A percentile compares a stretch with the other conserved stretches of the same genome.
phyloP scores from a whole-genome alignment of 2,329 filamentous ascomycete genomes.

The Aspergillus hiratsukae region DNA sequence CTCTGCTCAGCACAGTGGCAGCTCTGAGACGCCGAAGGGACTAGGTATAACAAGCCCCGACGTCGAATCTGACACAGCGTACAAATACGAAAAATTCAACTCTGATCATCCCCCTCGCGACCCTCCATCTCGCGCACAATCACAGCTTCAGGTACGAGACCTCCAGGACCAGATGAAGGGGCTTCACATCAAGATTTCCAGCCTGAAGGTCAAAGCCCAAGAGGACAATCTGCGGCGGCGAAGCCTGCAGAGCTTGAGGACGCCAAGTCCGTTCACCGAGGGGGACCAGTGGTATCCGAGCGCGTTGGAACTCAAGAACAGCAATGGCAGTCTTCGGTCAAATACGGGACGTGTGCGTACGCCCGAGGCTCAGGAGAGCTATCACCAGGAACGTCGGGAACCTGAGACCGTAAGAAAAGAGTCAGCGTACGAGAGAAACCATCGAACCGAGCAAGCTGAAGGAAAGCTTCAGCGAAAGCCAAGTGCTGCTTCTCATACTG shows the following conservation, averaged over 20 bases:
- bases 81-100: conserved; percentile 30
- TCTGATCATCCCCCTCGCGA: conserved; percentile 35
- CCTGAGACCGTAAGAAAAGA: conserved; percentile 8
- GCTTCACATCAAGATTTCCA: conserved; percentile 79
- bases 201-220: conserved; percentile 69
- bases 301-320: conserved; percentile 33
- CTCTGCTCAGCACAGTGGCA: conserved; percentile 7
- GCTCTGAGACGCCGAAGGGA: conserved; percentile 20
- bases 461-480: conserved; percentile 2
- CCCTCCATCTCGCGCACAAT: conserved; percentile 61
- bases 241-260: conserved; percentile 70
- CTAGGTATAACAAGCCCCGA: conserved; percentile 26
- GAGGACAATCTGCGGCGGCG: conserved; percentile 73
- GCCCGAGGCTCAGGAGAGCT: conserved; percentile 21
- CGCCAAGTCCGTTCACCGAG: conserved; percentile 74
- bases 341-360: conserved; percentile 32
- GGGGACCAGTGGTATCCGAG: conserved; percentile 56
- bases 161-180: conserved; percentile 82
- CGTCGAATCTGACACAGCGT: conserved; percentile 19
- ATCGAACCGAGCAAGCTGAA: conserved; percentile 4
- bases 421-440: conserved; percentile 2
- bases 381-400: conserved; percentile 19
- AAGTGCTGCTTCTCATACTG: conserved; percentile 5
- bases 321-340: conserved; percentile 32
- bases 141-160: conserved; percentile 67